A percentile compares a stretch with the other conserved stretches of the same genome.
phyloP scores from a whole-genome alignment of 23 red algal species.

The Cyanidioschyzon merolae region DNA sequence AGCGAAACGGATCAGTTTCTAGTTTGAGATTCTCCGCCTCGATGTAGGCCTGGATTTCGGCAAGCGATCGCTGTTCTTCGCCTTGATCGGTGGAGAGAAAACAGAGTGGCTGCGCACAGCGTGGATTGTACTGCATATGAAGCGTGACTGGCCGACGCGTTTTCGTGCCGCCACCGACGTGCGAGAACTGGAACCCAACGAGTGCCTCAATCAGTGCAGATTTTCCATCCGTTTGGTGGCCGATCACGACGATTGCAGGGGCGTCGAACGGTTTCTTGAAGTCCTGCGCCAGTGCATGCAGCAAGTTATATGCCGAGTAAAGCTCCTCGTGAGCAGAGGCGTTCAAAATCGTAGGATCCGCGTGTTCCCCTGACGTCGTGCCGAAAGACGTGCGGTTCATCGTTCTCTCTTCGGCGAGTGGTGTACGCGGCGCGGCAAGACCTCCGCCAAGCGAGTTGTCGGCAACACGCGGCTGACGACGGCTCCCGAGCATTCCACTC shows the following conservation, averaged over 20 bases:
- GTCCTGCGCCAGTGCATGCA: conserved; percentile 16
- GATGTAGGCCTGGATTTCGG: conserved; percentile 14
- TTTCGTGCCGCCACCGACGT: conserved; percentile 12
- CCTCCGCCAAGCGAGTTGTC: not conserved
- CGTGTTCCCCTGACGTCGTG: not conserved
- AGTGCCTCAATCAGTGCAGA: conserved; percentile 10
- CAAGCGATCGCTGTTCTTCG: conserved; percentile 7
- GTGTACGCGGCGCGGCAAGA: not conserved
- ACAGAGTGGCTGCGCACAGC: conserved; percentile 12
- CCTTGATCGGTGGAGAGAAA: not conserved
- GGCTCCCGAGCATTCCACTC: not conserved
- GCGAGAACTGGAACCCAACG: conserved; percentile 15
- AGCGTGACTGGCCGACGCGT: conserved; percentile 17
- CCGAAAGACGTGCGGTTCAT: not conserved
- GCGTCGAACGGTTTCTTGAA: conserved; percentile 13
- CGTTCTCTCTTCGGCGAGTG: not conserved
- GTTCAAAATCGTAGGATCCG: conserved; percentile 1
- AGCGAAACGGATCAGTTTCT: conserved; percentile 7
- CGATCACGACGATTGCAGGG: not conserved
- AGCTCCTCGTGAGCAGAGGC: conserved; percentile 8
- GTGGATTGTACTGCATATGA: conserved; percentile 16
- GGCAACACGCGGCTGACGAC: not conserved
- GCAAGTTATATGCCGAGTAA: conserved; percentile 12
- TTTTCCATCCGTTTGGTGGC: conserved; percentile 10
- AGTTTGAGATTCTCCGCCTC: conserved; percentile 15